These are phyloP conservation scores for Penicillium freii DNA, from an alignment of 2,329 filamentous ascomycete genomes.

Conservation along the genomic window DNA sequence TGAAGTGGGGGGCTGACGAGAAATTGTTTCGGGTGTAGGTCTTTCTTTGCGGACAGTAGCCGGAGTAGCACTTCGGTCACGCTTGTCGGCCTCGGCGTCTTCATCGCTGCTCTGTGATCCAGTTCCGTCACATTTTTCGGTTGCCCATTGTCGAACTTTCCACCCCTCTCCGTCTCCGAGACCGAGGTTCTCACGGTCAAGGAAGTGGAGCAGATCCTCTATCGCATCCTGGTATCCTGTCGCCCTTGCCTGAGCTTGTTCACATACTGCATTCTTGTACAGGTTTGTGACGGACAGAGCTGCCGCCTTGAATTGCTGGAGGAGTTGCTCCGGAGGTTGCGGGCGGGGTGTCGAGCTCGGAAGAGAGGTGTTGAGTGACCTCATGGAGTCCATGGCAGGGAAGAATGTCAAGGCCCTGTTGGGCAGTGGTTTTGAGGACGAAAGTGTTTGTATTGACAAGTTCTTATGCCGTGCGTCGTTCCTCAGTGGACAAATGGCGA, in stretches of 20 bases:
- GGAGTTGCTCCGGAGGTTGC: constrained; percentile 57
- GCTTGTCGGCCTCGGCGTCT: constrained; percentile 43
- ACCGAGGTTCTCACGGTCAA: constrained; percentile 79
- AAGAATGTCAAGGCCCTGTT: neutral
- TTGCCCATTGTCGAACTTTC: constrained; percentile 61
- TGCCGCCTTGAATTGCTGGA: constrained; percentile 87
- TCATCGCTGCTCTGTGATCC: constrained; percentile 43
- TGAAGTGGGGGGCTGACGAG: constrained; percentile 32
- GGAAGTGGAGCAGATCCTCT: constrained; percentile 79
- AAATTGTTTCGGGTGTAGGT: constrained; percentile 24
- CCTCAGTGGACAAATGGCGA: neutral
- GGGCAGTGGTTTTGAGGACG: neutral
- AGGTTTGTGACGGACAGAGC: constrained; percentile 93
- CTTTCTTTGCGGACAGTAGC: constrained; percentile 33
- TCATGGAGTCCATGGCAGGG: constrained; percentile 61
- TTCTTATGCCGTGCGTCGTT: constrained; percentile 1
- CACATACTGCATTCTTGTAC: constrained; percentile 83
- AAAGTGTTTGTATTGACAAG: neutral
- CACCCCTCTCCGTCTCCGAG: constrained; percentile 75
- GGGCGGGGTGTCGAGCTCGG: constrained; percentile 52
- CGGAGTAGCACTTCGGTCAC: constrained; percentile 39
- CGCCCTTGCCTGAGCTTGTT: constrained; percentile 69
- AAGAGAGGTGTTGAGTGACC: constrained; percentile 60
- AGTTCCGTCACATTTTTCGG: constrained; percentile 46
- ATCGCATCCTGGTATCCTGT: constrained; percentile 93